Evolutionary conservation across 192 early-diverging fungal species (phyloP).

Genomic region (Linnemannia exigua): DNA sequence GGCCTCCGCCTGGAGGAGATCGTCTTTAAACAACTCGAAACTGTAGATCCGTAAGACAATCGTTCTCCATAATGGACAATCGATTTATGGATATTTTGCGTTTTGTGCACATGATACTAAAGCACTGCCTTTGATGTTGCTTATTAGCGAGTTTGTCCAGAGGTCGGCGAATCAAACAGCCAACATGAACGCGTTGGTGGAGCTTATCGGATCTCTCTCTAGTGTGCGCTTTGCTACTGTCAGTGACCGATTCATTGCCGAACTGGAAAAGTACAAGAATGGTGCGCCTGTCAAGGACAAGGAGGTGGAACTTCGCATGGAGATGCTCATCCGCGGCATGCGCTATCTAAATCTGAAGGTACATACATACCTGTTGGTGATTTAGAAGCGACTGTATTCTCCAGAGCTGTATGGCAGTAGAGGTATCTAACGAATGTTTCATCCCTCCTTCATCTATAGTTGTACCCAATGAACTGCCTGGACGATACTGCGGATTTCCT

Average conservation of each 20-base stretch:
- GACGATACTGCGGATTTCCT: conserved; percentile 98
- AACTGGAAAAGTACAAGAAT: conserved; percentile 82
- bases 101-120: no score
- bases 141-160: conserved; percentile 71
- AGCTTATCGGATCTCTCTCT: conserved; percentile 94
- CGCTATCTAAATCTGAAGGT: conserved; percentile 91
- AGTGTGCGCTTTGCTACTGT: conserved; percentile 93
- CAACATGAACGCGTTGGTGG: conserved; percentile 91
- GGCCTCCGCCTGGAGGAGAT: conserved; percentile 94
- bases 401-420: background rate
- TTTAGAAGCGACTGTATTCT: background rate
- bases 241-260: conserved; percentile 92
- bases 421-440: background rate
- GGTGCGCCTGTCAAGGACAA: conserved; percentile 66
- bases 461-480: conserved; percentile 93
- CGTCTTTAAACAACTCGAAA: conserved; percentile 91
- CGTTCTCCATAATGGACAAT: background rate
- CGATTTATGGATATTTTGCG: no score
- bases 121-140: background rate
- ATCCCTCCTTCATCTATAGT: conserved; percentile 47
- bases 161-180: conserved; percentile 85
- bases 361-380: background rate
- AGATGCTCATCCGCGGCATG: conserved; percentile 91
- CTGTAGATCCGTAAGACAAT: conserved; percentile 84
- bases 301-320: conserved; percentile 84